A percentile compares a stretch with the other conserved stretches of the same genome.
Evolutionary conservation across 192 early-diverging fungal genomes (phyloP).

Genomic region (Umbelopsis sp.): DNA sequence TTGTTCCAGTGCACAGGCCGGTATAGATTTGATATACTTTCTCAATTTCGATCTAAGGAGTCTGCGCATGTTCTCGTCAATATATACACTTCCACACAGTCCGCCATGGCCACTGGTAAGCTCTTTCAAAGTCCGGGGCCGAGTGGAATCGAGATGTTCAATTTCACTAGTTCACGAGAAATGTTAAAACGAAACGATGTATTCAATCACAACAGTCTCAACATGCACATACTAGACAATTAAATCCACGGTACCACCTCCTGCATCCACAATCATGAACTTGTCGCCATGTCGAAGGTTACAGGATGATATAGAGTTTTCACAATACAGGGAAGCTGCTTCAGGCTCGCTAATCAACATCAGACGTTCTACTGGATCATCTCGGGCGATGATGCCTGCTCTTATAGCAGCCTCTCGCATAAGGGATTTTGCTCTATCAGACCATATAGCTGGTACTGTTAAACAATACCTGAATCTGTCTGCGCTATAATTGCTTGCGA

Average conservation of each 20-base stretch:
- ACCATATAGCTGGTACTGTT: slow-evolving; percentile 38
- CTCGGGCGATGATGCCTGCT: slow-evolving; percentile 39
- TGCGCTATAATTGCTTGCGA: slow-evolving; percentile 1
- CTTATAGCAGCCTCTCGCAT: slow-evolving; percentile 39
- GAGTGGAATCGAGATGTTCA: slow-evolving; percentile 27
- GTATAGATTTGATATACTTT: slow-evolving; percentile 40
- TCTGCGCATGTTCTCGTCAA: slow-evolving; percentile 49
- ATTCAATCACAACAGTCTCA: neutral
- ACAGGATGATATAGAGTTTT: slow-evolving; percentile 36
- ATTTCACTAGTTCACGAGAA: neutral
- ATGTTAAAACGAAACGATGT: neutral
- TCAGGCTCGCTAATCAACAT: slow-evolving; percentile 44
- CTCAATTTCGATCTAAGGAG: slow-evolving; percentile 41
- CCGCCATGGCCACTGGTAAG: slow-evolving; percentile 51
- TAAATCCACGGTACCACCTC: slow-evolving; percentile 50
- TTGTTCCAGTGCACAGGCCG: slow-evolving; percentile 45
- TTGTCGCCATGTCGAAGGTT: slow-evolving; percentile 42
- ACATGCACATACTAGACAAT: slow-evolving; percentile 47
- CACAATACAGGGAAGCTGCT: slow-evolving; percentile 42
- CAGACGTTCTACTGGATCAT: slow-evolving; percentile 43
- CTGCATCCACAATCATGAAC: slow-evolving; percentile 54
- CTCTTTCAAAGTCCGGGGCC: slow-evolving; percentile 45
- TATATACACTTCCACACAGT: slow-evolving; percentile 46
- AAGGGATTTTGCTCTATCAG: slow-evolving; percentile 40
- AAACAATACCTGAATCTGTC: slow-evolving; percentile 14